Percentiles rank a stretch among this genome's conserved stretches.
Conservation (phyloP, 345 rosid species). For the Trapa incisa region DNA sequence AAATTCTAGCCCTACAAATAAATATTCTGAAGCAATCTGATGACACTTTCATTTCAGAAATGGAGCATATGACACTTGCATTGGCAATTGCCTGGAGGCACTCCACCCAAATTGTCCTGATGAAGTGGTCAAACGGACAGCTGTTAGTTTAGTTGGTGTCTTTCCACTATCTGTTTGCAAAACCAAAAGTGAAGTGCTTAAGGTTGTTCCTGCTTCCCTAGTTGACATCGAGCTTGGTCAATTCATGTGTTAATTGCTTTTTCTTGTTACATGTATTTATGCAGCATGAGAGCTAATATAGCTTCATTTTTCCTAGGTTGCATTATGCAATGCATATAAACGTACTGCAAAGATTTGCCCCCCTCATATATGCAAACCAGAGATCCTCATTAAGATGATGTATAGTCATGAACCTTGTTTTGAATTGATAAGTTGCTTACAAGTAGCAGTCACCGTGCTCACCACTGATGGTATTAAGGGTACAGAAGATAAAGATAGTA, state of each 20-base stretch:
- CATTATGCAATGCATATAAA: constrained; percentile 57
- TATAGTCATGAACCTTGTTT: constrained; percentile 56
- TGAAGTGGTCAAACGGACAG: constrained; percentile 54
- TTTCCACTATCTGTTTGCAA: constrained; percentile 47
- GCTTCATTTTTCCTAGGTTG: constrained; percentile 36
- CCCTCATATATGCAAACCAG: constrained; percentile 70
- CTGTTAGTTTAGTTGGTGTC: constrained; percentile 43
- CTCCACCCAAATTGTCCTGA: constrained; percentile 60
- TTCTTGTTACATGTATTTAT: neutral
- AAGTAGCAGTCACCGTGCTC: constrained; percentile 44
- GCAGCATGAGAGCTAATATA: neutral
- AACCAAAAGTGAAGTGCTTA: constrained; percentile 73
- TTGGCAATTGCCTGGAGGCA: constrained; percentile 60
- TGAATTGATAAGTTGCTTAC: constrained; percentile 60
- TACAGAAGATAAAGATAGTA: constrained; percentile 16
- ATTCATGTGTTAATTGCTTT: neutral
- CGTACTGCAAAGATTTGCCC: constrained; percentile 71
- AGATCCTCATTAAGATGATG: constrained; percentile 45
- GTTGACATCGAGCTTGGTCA: neutral
- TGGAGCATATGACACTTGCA: constrained; percentile 54
- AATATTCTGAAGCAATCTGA: neutral
- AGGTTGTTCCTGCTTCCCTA: constrained; percentile 30
- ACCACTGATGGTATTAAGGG: constrained; percentile 40
- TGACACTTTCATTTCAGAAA: constrained; percentile 29
- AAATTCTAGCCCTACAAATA: neutral